Evolutionary conservation across 2,329 filamentous ascomycete species (phyloP).

Genomic region (Fusarium tuaranense): DNA sequence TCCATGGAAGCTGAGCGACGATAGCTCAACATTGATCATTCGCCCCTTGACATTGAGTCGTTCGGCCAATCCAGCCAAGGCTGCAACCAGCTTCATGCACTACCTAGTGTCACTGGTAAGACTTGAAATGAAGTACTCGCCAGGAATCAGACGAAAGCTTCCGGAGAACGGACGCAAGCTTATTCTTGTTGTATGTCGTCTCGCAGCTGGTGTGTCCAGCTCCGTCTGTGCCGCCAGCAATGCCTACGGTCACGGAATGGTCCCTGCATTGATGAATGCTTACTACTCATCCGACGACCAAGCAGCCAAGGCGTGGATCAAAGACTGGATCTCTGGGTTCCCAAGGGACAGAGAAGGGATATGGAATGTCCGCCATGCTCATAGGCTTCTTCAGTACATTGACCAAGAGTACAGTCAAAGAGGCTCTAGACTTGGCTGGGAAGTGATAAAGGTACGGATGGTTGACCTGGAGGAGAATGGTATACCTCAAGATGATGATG

Average conservation of each 20-base stretch:
- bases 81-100: conserved; percentile 29
- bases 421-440: conserved; percentile 19
- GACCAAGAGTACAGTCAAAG: conserved; percentile 25
- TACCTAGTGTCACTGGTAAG: conserved; percentile 25
- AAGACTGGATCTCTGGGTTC: conserved; percentile 15
- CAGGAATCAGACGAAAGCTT: not conserved
- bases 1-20: not conserved
- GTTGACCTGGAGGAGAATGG: conserved; percentile 19
- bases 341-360: conserved; percentile 29
- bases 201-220: conserved; percentile 22
- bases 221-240: conserved; percentile 21
- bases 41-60: conserved; percentile 2
- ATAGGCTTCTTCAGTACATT: conserved; percentile 22
- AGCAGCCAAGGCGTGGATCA: conserved; percentile 20
- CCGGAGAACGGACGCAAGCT: not conserved
- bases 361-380: conserved; percentile 30
- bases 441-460: conserved; percentile 28
- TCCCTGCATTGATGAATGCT: conserved; percentile 31
- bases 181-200: conserved; percentile 13
- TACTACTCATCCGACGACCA: conserved; percentile 25
- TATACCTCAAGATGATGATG: not conserved
- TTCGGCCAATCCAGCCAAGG: conserved; percentile 13
- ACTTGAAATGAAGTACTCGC: conserved; percentile 28
- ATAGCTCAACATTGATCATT: not conserved
- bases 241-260: conserved; percentile 31